Evolutionary conservation across 2,329 filamentous ascomycete genomes (phyloP), one percentile per base, ranked within the genome.

Genomic region (Hypoxylon sp.): DNA sequence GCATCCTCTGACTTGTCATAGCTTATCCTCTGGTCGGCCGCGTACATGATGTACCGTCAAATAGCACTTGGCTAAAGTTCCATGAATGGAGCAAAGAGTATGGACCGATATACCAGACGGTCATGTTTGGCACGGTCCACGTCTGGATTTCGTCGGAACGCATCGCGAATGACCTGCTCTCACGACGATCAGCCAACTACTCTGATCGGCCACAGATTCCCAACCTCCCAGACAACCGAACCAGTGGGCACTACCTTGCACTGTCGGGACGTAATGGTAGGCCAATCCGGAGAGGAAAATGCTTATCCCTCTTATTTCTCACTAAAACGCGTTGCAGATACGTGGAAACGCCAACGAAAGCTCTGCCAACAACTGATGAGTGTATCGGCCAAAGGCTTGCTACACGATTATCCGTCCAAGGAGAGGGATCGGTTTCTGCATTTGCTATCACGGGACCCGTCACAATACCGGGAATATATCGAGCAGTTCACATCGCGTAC

Each of bases 261-360:
- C 74, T 84, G 3, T 75, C 81, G 4, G 82, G 82, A 5, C 73
- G 76, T 16, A 83, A 80, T 54, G 80, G 81, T 80, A 74, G 8
- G 71, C 41, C 1, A 43, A 5, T 2, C 56, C 29, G 23, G 6
- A 39, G 59, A n/a, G 14, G 25, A 14, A 6, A 58, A 39, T 21
- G 8, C 16, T n/a, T 16, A 25, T 21, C 37, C 57, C 19, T 55
- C 63, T 19, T 16, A 21, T 16, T 41, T 53, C n/a, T 57, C 63
- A 39, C 63, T 63, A 59, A 68, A 37, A 5, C 23, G 25, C 5
- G 6, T 16, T 30, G 3, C 27, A 82, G 81, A 82, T 4, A 82
- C 77, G 2, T 84, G 82, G 82, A 82, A 80, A 70, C 78, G 81
- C n/a, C 82, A 84, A 69, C 78, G 82, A 6, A 83, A 80, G 72